Evolutionary conservation across 345 rosid species (phyloP).

Genomic region (Gossypium arboreum): DNA sequence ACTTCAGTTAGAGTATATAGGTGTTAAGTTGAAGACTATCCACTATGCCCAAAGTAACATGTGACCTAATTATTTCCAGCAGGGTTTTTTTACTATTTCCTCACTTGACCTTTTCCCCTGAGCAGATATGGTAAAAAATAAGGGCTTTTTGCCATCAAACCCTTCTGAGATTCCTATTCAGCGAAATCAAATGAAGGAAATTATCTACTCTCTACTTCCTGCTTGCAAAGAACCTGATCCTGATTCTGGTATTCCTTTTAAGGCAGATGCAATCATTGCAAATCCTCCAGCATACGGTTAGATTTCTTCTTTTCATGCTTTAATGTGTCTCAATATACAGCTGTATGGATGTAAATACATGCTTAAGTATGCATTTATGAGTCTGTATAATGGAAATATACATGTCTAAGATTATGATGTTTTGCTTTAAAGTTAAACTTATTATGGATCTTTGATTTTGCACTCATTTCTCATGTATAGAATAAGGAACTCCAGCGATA

Average conservation of each 20-base stretch:
- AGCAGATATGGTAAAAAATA: slow-evolving; percentile 98
- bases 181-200: slow-evolving; percentile 82
- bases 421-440: slow-evolving; percentile 4
- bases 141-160: slow-evolving; percentile 95
- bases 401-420: slow-evolving; percentile 2
- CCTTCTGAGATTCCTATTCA: slow-evolving; percentile 94
- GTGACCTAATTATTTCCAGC: not conserved
- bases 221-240: slow-evolving; percentile 93
- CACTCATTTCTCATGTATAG: not conserved
- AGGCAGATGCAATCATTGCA: slow-evolving; percentile 97
- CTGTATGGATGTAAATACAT: not conserved
- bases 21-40: not conserved
- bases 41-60: not conserved
- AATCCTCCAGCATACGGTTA: slow-evolving; percentile 98
- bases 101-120: slow-evolving; percentile 20
- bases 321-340: not conserved
- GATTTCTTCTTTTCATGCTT: slow-evolving; percentile 16
- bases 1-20: not conserved
- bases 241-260: slow-evolving; percentile 76
- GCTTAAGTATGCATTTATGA: not conserved
- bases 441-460: slow-evolving; percentile 1
- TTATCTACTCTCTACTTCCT: slow-evolving; percentile 79
- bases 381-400: not conserved
- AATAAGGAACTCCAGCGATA: not conserved
- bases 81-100: not conserved